Base-by-base conservation (phyloP, 2,329 filamentous ascomycete species). In the Calycina marina region DNA sequence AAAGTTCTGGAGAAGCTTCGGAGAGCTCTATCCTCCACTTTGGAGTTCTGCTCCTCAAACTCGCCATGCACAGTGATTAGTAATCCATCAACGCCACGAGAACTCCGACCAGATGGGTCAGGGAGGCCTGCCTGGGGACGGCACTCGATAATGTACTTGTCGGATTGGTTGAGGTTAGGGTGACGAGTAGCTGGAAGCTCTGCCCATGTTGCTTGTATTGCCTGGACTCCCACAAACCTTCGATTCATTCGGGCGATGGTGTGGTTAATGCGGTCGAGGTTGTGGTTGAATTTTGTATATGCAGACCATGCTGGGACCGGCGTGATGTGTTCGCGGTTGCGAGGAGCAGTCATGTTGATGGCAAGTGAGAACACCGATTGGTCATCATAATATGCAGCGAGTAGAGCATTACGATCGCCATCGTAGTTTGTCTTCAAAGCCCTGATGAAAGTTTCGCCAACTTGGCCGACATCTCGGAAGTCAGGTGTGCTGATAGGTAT, bases 1-100 rank as follows among this genome's bases (percentile, higher is more conserved):
- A 92, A 84, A 1, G 72, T 79, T 31, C 85, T 74, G 33, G 85
- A 83, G 55, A 93, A 93, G 52, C 78, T 84, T 38, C 84, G 75
- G 44, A 75, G 71, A 22, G 72, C 64, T 26, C 67, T 67, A 27
- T 68, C 64, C 29, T 65, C 61, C 14, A 64, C 67, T 11, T 56
- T 55, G 3, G 59, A 53, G 43, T 80, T 70, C 12, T 76, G 60
- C 50, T 93, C 85, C 30, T 88, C 75, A 38, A 84, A 92, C 47
- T 88, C 80, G 40, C 84, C 81, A 46, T 90, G 80, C n/a, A 88
- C 66, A 5, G 69, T 77, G 43, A 92, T 69, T 30, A 82, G 67
- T 41, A 92, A 69, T 5, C 84, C 83, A 41, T 81, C 79, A 13
- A 88, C 81, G 4, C 81, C 82, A 13, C 61, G 59, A 1, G 59